These are phyloP conservation scores for Calonectria hongkongensis DNA, from an alignment of 2,329 filamentous ascomycete genomes.

Conservation along the genomic window DNA sequence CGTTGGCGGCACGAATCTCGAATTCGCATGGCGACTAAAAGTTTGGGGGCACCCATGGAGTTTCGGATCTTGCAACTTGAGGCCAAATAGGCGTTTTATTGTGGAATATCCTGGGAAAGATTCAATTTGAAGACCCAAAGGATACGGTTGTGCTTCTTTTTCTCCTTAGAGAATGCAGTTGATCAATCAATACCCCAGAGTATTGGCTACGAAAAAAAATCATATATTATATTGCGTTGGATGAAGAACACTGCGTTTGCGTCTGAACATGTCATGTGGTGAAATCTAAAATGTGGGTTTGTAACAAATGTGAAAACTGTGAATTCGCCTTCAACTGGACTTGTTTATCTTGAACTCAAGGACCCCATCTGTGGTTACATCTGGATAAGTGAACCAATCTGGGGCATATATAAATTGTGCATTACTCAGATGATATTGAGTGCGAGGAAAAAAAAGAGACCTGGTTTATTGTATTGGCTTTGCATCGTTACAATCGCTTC, in stretches of 20 bases:
- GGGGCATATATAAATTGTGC: too few species aligned
- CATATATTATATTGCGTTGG: background rate
- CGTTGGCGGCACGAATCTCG: conserved; percentile 32
- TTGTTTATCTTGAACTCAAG: too few species aligned
- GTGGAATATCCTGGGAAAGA: conserved; percentile 5
- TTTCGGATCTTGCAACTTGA: conserved; percentile 4
- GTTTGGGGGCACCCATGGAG: conserved; percentile 15
- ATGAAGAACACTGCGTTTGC: background rate
- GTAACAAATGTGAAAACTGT: too few species aligned
- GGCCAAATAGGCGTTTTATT: conserved; percentile 11
- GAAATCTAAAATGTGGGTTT: background rate
- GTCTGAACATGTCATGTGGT: background rate
- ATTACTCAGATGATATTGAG: too few species aligned
- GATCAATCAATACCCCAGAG: conserved; percentile 5
- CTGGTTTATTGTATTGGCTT: too few species aligned
- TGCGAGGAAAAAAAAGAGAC: too few species aligned
- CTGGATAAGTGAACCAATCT: too few species aligned
- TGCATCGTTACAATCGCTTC: too few species aligned
- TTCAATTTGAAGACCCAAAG: conserved; percentile 8
- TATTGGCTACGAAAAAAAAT: conserved; percentile 24
- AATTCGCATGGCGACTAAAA: conserved; percentile 34
- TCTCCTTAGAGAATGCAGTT: conserved; percentile 1
- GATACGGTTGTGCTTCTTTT: background rate
- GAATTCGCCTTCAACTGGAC: too few species aligned
- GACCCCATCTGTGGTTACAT: too few species aligned